Base-by-base conservation (phyloP, 805 yeast genomes). In the Candida methanosorbosa region DNA sequence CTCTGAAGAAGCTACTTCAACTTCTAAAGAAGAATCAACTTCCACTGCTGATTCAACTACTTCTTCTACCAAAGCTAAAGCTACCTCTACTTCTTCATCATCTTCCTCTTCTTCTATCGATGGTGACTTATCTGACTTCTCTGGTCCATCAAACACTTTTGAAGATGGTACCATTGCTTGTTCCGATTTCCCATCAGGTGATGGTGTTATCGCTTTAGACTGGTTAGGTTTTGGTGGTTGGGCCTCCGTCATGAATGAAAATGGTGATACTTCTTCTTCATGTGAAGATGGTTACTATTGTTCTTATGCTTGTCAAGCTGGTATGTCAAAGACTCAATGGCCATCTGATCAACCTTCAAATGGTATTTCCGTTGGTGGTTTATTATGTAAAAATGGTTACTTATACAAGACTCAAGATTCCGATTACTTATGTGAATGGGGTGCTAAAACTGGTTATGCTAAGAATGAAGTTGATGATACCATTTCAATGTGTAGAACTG, bases 261-360 rank as follows among this genome's bases (percentile, higher is more conserved):
- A 72, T 43, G 72, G 70, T 40, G 65, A 71, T 44, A 76, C 85
- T 43, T 72, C 85, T 42, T 70, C 81, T 34, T 52, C 72, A 31
- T 90, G 98, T 71, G 59, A 66, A 43, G 96, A 88, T 48, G 97
- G 97, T 39, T 75, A 75, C 52, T 86, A 84, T 78, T 90, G 98
- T 68, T 90, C 97, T 39, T 90, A 90, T 64, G 95, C 97, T 40
- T 90, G 98, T 70, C 94, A 87, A 69, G 78, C 96, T 29, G 98
- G 97, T 74, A 85, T 86, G 95, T 85, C 97, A 54, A 90, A 90
- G 78, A 86, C 97, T 37, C 98, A 90, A 70, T 90, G 94, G 95
- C 97, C 97, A 43, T 63, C 79, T 30, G 45, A 57, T 36, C 98
- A 90, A 70, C 97, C 97, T 37, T 45, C 81, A 36, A 72, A 66